Evolutionary conservation across 2,329 filamentous ascomycete genomes (phyloP), one percentile per base, ranked within the genome.

Genomic region (Phialophora tarda): DNA sequence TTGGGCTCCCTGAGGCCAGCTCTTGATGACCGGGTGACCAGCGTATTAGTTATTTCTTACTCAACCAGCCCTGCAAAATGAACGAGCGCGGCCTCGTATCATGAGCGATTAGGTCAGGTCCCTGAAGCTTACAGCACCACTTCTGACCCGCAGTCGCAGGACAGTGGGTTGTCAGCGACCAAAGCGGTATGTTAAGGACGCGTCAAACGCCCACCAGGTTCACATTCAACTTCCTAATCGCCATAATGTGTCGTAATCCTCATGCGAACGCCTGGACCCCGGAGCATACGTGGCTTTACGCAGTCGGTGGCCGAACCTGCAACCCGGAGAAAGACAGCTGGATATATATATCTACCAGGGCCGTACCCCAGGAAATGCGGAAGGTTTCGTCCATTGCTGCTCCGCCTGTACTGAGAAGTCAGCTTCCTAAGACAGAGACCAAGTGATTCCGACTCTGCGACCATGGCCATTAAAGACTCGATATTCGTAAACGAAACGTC

Each of bases 391-490:
- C 14, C 5, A 8, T 44, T 21, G 32, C 17, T 7, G 14, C 10
- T 26, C 14, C 4, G 48, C 48, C 48, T 24, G 48, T 53, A 26
- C 23, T 26, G 10, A 28, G 21, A 53, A 17, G 26, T 14, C 3
- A 11, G 24, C 4, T 5, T 53, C 17, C 4, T 24, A 23, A 3
- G 48, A 26, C 21, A 53, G 14, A 26, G 26, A 7, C 11, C 21
- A 12, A 12, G 10, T 23, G 17, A 53, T 23, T 12, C 48, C 26
- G 21, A 53, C 23, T n/a, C 7, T n/a, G 6, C 38, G 17, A n/a
- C 17, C 12, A 60, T 60, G 58, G 58, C 58, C 23, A 60, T 60
- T 26, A 60, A 51, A 32, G 58, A 60, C 26, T 60, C 58, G 4
- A 26, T 60, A 44, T 12, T 60, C 11, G 44, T 28, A 14, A 14